These are phyloP conservation scores for Xylaria telfairii DNA, from an alignment of 495 filamentous ascomycete genomes.

Conservation along the genomic window DNA sequence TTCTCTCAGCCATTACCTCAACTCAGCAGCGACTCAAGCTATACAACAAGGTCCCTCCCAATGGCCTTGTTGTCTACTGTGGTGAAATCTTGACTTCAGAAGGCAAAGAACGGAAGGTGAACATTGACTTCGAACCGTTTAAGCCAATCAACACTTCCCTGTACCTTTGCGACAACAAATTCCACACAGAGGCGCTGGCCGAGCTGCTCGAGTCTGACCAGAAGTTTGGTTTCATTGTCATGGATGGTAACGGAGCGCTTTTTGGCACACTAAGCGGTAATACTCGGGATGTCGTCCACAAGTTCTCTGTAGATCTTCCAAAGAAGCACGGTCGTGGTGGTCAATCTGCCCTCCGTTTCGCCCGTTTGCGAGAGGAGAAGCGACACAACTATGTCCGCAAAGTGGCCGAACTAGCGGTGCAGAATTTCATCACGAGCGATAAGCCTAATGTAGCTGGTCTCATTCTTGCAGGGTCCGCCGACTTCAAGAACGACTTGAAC, in stretches of 20 bases:
- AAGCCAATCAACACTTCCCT: constrained; percentile 99
- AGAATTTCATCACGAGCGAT: constrained; percentile 97
- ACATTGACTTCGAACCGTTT: constrained; percentile 99
- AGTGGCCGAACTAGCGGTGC: constrained; percentile 94
- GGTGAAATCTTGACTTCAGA: constrained; percentile 99
- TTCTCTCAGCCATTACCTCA: constrained; percentile 96
- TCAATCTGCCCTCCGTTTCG: constrained; percentile 98
- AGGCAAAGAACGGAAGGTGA: constrained; percentile 98
- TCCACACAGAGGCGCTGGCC: constrained; percentile 95
- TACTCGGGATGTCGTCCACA: constrained; percentile 95
- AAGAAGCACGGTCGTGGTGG: constrained; percentile 99
- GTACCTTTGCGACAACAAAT: constrained; percentile 99
- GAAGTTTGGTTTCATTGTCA: constrained; percentile 99
- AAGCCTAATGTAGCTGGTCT: constrained; percentile 96
- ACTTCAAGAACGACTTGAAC: constrained; percentile 99
- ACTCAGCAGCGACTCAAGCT: constrained; percentile 98
- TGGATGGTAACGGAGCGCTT: constrained; percentile 97
- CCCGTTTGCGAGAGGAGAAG: constrained; percentile 98
- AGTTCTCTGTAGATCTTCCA: constrained; percentile 94
- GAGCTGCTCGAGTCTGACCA: constrained; percentile 97
- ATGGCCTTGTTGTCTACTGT: constrained; percentile 97
- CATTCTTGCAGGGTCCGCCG: constrained; percentile 93
- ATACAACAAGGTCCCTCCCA: constrained; percentile 97
- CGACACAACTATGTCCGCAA: constrained; percentile 99
- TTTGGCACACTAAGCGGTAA: constrained; percentile 97